Percentiles rank a stretch among this genome's conserved stretches.
Conservation (phyloP, 768 basidiomycete species). For the Lentinula sp. region DNA sequence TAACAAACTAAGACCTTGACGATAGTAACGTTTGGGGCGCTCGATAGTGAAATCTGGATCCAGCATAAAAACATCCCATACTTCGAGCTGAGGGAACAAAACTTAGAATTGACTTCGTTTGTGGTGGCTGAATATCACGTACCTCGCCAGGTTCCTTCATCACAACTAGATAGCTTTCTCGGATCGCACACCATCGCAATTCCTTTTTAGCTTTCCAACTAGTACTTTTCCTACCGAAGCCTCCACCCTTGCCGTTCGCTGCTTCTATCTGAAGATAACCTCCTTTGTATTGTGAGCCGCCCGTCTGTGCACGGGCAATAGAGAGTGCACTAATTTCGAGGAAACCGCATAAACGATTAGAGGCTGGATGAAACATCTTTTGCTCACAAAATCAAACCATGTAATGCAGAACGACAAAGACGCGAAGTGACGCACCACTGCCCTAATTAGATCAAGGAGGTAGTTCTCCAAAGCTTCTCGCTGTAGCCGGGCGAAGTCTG, state of each 20-base stretch:
- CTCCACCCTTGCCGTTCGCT: conserved; percentile 41
- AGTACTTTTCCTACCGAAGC: conserved; percentile 61
- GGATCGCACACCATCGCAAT: conserved; percentile 84
- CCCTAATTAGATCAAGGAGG: conserved; percentile 78
- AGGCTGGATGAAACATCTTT: conserved; percentile 93
- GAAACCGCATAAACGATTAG: conserved; percentile 85
- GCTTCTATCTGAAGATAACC: conserved; percentile 68
- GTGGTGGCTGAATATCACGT: neutral
- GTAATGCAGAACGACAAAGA: neutral
- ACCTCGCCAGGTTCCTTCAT: conserved; percentile 86
- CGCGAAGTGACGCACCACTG: conserved; percentile 56
- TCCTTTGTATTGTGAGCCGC: conserved; percentile 88
- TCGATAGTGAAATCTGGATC: conserved; percentile 87
- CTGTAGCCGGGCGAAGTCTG: conserved; percentile 78
- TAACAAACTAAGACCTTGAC: conserved; percentile 73
- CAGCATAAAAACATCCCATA: conserved; percentile 92
- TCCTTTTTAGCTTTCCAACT: conserved; percentile 56
- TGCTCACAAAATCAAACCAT: neutral
- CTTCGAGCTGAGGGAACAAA: conserved; percentile 43
- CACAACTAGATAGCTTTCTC: conserved; percentile 87
- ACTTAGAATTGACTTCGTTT: neutral
- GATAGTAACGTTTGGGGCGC: conserved; percentile 84
- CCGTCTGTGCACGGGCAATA: conserved; percentile 69
- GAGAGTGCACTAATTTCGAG: conserved; percentile 90
- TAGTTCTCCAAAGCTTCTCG: conserved; percentile 84